Percentiles rank a stretch among this genome's conserved stretches.
These are phyloP conservation scores for Yarrowia sp. DNA, from an alignment of 805 yeast genomes.

Conservation along the genomic window DNA sequence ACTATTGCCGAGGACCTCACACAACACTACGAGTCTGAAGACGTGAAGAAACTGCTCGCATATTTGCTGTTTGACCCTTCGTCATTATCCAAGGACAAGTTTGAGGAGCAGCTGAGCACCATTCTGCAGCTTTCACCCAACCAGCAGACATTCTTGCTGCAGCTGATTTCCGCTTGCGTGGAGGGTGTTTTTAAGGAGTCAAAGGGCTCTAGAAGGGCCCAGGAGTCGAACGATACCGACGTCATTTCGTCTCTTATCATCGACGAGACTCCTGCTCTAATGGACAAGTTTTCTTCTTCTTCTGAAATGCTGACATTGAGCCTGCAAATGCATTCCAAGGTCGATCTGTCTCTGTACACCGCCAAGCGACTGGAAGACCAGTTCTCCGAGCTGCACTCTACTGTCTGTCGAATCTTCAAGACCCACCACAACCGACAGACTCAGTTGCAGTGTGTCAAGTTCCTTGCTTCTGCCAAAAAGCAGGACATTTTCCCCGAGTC, in stretches of 20 bases:
- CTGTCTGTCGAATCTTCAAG: neutral
- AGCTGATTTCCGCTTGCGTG: neutral
- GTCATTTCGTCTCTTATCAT: neutral
- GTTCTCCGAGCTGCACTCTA: constrained; percentile 7
- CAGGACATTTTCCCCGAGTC: constrained; percentile 21
- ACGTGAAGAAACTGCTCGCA: neutral
- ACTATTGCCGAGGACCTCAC: neutral
- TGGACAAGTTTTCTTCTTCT: constrained; percentile 8
- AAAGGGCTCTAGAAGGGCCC: neutral
- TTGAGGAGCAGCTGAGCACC: neutral
- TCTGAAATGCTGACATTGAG: neutral
- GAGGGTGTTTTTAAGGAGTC: neutral
- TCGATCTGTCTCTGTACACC: neutral
- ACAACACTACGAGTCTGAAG: neutral
- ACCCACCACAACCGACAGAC: constrained; percentile 1
- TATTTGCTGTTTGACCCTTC: constrained; percentile 12
- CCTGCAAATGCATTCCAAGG: neutral
- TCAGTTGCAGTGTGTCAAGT: constrained; percentile 6
- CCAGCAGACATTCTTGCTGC: neutral
- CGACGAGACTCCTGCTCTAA: neutral
- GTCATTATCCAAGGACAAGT: constrained; percentile 5
- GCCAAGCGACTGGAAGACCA: neutral
- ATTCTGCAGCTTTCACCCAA: neutral
- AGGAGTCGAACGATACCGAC: neutral
- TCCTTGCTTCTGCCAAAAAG: neutral